A percentile compares a stretch with the other conserved stretches of the same genome.
phyloP scores from a whole-genome alignment of 1,284 basidiomycete genomes.

The Pholiota adiposa region DNA sequence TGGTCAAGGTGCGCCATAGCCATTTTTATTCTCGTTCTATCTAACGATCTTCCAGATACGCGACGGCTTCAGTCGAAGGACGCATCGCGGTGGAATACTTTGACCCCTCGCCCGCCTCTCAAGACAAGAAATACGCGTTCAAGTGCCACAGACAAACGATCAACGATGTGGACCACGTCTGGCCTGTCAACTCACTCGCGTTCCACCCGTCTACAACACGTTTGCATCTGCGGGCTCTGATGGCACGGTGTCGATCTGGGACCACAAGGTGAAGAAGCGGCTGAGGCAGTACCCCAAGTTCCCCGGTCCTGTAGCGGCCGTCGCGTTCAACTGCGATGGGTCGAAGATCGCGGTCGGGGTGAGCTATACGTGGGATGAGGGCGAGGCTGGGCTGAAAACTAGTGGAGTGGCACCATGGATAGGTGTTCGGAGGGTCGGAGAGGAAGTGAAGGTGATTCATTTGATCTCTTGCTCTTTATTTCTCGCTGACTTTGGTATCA shows the following conservation, averaged over 20 bases:
- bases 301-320: constrained; percentile 48
- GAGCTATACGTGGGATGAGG: constrained; percentile 89
- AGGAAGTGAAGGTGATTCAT: constrained; percentile 57
- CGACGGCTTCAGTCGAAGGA: constrained; percentile 93
- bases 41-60: constrained; percentile 72
- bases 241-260: constrained; percentile 93
- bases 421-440: constrained; percentile 52
- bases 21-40: not conserved
- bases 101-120: constrained; percentile 75
- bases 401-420: constrained; percentile 47
- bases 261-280: constrained; percentile 95
- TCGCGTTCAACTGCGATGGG: constrained; percentile 84
- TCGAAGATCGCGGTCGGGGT: constrained; percentile 81
- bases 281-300: constrained; percentile 89
- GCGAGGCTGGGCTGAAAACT: constrained; percentile 66
- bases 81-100: constrained; percentile 98
- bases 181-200: constrained; percentile 93
- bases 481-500: not conserved
- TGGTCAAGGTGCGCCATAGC: constrained; percentile 74
- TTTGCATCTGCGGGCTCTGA: constrained; percentile 93
- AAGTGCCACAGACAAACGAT: constrained; percentile 94
- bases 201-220: constrained; percentile 95
- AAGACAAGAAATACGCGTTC: constrained; percentile 97
- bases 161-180: constrained; percentile 96
- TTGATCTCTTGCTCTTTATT: not conserved